Evolutionary conservation across 768 basidiomycete genomes (phyloP).

Genomic region (Arthromyces matolae): DNA sequence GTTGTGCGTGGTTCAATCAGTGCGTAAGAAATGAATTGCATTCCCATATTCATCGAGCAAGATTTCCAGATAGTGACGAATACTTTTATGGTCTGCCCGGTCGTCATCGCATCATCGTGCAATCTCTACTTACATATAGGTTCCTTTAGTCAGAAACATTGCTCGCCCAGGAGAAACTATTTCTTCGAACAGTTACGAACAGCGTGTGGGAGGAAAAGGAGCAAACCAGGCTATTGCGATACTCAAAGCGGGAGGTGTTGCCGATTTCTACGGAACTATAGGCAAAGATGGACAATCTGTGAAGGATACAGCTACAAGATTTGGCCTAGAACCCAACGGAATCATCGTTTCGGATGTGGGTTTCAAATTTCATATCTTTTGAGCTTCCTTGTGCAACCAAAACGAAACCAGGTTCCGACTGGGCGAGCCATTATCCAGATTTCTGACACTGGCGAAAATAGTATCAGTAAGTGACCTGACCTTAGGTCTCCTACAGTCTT

Average conservation of each 20-base stretch:
- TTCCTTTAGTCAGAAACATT: conserved; percentile 42
- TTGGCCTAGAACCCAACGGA: conserved; percentile 38
- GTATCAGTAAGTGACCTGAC: conserved; percentile 43
- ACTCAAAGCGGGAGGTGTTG: conserved; percentile 45
- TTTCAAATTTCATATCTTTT: background rate
- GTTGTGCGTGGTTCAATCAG: conserved; percentile 48
- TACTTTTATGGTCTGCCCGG: conserved; percentile 60
- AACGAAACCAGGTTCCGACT: conserved; percentile 39
- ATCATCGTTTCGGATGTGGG: conserved; percentile 39
- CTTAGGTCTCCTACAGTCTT: too few relatives aligned
- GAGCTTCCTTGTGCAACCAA: background rate
- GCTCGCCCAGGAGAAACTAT: conserved; percentile 59
- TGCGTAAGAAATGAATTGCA: conserved; percentile 23
- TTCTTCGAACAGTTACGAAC: conserved; percentile 45
- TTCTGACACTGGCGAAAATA: conserved; percentile 54
- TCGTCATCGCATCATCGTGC: too few relatives aligned
- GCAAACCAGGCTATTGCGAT: conserved; percentile 63
- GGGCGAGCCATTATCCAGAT: conserved; percentile 64
- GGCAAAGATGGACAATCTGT: conserved; percentile 54
- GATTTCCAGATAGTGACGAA: conserved; percentile 54
- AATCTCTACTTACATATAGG: background rate
- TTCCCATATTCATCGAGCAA: background rate
- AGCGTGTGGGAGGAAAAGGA: conserved; percentile 57
- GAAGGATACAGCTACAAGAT: conserved; percentile 31
- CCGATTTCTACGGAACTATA: conserved; percentile 48